A percentile compares a stretch with the other conserved stretches of the same genome.
phyloP scores from a whole-genome alignment of 2,329 filamentous ascomycete genomes.

The Aureobasidium leucospermi region DNA sequence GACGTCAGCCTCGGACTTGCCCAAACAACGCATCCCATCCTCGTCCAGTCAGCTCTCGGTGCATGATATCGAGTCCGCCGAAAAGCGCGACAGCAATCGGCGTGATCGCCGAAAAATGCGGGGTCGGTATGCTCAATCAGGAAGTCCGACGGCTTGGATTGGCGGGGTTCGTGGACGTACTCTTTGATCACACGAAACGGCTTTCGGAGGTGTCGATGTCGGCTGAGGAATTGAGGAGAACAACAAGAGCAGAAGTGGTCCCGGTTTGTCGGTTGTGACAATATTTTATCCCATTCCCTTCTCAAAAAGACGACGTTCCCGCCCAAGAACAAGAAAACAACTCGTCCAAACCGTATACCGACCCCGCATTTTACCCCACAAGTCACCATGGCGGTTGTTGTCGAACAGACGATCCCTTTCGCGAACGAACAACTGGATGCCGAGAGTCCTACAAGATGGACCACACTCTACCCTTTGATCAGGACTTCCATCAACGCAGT shows the following conservation, averaged over 20 bases:
- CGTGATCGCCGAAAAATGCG: neutral
- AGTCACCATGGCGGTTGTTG: constrained; percentile 27
- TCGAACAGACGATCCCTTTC: constrained; percentile 31
- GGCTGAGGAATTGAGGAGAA: neutral
- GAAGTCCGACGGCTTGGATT: neutral
- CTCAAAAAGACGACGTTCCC: neutral
- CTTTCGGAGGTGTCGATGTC: neutral
- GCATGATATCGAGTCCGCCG: neutral
- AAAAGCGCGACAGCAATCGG: neutral
- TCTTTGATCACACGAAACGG: neutral
- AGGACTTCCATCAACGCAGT: constrained; percentile 24
- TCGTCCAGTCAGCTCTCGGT: neutral
- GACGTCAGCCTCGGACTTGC: constrained; percentile 1
- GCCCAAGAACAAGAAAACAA: too few relatives aligned
- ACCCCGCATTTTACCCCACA: constrained; percentile 7
- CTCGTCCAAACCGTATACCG: neutral
- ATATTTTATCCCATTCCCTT: neutral
- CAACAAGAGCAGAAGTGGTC: neutral
- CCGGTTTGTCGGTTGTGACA: neutral
- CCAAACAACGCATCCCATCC: neutral
- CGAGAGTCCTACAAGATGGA: constrained; percentile 26
- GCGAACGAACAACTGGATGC: constrained; percentile 22
- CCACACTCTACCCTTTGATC: constrained; percentile 27
- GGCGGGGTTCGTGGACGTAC: neutral
- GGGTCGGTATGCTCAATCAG: neutral